phyloP scores from a whole-genome alignment of 2,329 filamentous ascomycete species.

The Aspergillus pseudoglaucus region DNA sequence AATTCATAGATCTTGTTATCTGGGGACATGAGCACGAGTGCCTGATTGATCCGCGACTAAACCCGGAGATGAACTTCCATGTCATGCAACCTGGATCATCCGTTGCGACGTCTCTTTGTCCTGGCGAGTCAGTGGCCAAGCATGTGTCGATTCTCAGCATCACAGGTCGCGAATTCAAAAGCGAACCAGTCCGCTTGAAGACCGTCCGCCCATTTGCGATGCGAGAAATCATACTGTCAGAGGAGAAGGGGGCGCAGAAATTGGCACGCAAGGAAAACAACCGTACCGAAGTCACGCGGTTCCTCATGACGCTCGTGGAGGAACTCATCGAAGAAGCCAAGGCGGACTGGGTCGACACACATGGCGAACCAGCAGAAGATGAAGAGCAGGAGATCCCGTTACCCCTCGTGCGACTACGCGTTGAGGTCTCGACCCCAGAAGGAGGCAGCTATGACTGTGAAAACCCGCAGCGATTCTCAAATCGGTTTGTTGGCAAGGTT shows the following conservation, averaged over 20 bases:
- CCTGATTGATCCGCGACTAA: constrained; percentile 73
- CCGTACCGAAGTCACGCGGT: constrained; percentile 68
- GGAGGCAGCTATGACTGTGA: constrained; percentile 84
- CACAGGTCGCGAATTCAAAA: constrained; percentile 72
- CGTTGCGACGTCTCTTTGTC: constrained; percentile 84
- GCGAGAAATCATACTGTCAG: constrained; percentile 68
- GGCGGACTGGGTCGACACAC: constrained; percentile 70
- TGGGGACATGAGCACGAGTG: constrained; percentile 99
- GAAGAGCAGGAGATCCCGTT: constrained; percentile 61
- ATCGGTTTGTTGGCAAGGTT: constrained; percentile 81
- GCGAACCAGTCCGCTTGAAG: constrained; percentile 76
- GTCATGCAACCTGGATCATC: constrained; percentile 98
- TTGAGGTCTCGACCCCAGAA: constrained; percentile 81
- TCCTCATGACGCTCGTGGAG: constrained; percentile 71
- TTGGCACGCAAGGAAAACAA: constrained; percentile 79
- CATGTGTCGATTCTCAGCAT: constrained; percentile 82
- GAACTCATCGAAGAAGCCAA: constrained; percentile 83
- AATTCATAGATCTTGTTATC: constrained; percentile 83
- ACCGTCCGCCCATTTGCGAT: constrained; percentile 87
- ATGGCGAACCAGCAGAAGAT: constrained; percentile 55
- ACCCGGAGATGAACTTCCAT: constrained; percentile 82
- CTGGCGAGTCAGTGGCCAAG: constrained; percentile 84
- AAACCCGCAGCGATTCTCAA: constrained; percentile 93
- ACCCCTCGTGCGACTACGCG: constrained; percentile 80
- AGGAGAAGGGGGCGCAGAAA: constrained; percentile 69